Conservation (phyloP, 148 eudicot species). For the Talinum fruticosum region DNA sequence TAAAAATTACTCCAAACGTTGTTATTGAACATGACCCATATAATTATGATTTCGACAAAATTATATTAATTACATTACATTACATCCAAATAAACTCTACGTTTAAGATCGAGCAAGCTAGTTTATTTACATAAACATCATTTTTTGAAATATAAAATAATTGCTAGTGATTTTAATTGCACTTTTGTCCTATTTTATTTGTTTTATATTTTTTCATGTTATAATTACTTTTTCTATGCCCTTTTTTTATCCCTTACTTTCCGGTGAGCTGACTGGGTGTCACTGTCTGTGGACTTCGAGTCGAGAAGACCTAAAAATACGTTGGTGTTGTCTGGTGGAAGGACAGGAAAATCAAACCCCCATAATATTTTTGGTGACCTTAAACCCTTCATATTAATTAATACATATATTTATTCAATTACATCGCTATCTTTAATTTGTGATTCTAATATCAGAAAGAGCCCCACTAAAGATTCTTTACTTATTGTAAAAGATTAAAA, state of each 20-base stretch:
- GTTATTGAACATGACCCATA: no score
- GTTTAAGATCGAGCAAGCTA: no score
- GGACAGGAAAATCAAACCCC: not conserved
- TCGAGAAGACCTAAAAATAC: not conserved
- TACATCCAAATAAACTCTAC: no score
- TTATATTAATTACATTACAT: no score
- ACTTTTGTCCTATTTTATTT: not conserved
- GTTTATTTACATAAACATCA: no score
- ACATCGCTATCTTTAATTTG: not conserved
- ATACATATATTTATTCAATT: no score
- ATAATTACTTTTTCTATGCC: not conserved
- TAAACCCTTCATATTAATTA: not conserved
- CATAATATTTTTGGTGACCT: not conserved
- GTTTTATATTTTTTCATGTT: not conserved
- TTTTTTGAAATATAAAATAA: no score
- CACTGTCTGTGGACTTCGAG: not conserved
- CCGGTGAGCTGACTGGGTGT: not conserved
- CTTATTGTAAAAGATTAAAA: not conserved
- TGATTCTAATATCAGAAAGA: not conserved
- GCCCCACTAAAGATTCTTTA: slow-evolving; percentile 1
- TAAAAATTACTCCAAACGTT: no score
- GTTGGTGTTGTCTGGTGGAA: not conserved
- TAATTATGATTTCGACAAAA: no score
- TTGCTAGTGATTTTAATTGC: no score
- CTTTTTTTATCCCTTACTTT: not conserved